phyloP scores from a whole-genome alignment of 1,284 basidiomycete genomes.

The Hemileia vastatrix region DNA sequence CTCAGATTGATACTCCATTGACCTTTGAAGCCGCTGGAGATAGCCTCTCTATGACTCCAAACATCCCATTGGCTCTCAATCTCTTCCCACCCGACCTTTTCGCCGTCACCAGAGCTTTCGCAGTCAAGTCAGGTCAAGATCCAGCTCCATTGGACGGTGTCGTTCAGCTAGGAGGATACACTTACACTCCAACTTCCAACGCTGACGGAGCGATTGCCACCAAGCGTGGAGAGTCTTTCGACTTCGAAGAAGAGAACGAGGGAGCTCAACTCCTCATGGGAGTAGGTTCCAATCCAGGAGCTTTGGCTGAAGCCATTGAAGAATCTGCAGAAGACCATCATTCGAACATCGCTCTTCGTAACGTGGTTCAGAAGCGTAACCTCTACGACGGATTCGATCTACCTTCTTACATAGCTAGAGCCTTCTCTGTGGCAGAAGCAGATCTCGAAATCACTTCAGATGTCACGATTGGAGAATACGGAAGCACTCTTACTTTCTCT shows the following conservation, averaged over 20 bases:
- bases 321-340: conserved; percentile 39
- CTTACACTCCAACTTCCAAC: conserved; percentile 53
- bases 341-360: conserved; percentile 54
- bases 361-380: conserved; percentile 47
- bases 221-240: conserved; percentile 23
- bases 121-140: conserved; percentile 56
- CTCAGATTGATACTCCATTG: conserved; percentile 55
- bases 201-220: conserved; percentile 44
- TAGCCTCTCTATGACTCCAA: conserved; percentile 54
- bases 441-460: conserved; percentile 56
- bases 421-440: conserved; percentile 57
- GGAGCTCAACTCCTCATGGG: conserved; percentile 31
- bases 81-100: conserved; percentile 63
- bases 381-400: conserved; percentile 56
- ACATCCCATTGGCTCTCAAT: conserved; percentile 58
- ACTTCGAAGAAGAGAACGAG: conserved; percentile 32
- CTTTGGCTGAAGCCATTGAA: conserved; percentile 32
- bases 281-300: conserved; percentile 42
- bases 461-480: conserved; percentile 59
- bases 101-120: conserved; percentile 59
- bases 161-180: conserved; percentile 59
- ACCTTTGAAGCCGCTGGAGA: conserved; percentile 55
- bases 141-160: conserved; percentile 60
- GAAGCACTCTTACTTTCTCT: conserved; percentile 56
- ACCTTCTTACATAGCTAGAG: conserved; percentile 57